These are phyloP conservation scores for Agastache rugosa DNA, from an alignment of 257 asterid species.

Conservation along the genomic window DNA sequence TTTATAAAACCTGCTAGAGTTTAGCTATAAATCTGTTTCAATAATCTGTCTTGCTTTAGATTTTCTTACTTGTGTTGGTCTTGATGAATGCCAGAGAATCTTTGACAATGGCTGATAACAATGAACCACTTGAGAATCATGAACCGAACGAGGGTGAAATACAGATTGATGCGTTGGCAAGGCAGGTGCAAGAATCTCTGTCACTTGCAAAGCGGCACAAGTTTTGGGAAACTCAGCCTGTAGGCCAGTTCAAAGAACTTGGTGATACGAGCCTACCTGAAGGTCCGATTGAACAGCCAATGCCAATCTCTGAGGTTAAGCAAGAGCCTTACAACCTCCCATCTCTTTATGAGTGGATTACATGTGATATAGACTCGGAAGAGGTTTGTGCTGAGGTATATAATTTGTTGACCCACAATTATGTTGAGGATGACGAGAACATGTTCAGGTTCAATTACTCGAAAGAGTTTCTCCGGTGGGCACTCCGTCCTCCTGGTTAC, in stretches of 20 bases:
- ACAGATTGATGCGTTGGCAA: slow-evolving; percentile 59
- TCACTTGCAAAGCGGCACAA: slow-evolving; percentile 71
- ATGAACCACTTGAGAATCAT: slow-evolving; percentile 31
- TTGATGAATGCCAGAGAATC: slow-evolving; percentile 36
- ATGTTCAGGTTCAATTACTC: slow-evolving; percentile 85
- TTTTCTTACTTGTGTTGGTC: slow-evolving; percentile 22
- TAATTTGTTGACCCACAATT: slow-evolving; percentile 47
- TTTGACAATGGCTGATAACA: slow-evolving; percentile 52
- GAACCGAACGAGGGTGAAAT: slow-evolving; percentile 46
- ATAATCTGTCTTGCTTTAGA: slow-evolving; percentile 6
- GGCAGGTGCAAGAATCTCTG: slow-evolving; percentile 67
- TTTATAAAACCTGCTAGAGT: not conserved
- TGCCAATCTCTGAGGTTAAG: slow-evolving; percentile 71
- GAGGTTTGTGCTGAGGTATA: slow-evolving; percentile 72
- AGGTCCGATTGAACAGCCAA: slow-evolving; percentile 80
- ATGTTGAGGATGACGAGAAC: slow-evolving; percentile 57
- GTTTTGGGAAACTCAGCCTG: slow-evolving; percentile 95
- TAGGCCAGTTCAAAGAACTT: slow-evolving; percentile 80
- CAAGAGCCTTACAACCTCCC: slow-evolving; percentile 90
- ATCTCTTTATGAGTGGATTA: slow-evolving; percentile 73
- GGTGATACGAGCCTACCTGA: slow-evolving; percentile 69
- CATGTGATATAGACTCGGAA: slow-evolving; percentile 82
- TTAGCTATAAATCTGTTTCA: not conserved
- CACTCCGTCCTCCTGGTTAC: slow-evolving; percentile 75
- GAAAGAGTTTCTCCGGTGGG: slow-evolving; percentile 84